Percentiles rank a stretch among this genome's conserved stretches.
phyloP scores from a whole-genome alignment of 192 early-diverging fungal species.

The Coemansia sp. region DNA sequence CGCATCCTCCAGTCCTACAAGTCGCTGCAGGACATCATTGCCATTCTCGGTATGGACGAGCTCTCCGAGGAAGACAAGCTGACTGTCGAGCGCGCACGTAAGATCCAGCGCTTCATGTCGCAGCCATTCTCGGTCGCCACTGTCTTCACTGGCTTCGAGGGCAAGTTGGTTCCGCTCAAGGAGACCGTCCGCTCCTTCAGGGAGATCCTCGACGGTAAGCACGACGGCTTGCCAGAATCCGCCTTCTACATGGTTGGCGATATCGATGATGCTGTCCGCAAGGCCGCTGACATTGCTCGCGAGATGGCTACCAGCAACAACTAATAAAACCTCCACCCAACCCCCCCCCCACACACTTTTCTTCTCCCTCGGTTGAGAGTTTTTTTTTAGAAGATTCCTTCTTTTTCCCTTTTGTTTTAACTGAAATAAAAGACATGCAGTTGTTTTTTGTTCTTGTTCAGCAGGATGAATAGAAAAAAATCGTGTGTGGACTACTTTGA shows the following conservation, averaged over 20 bases:
- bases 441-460: background rate
- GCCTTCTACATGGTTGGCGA: slow-evolving; percentile 99
- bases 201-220: slow-evolving; percentile 97
- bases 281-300: slow-evolving; percentile 82
- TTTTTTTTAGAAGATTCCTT: background rate
- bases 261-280: slow-evolving; percentile 89
- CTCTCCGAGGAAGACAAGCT: slow-evolving; percentile 98
- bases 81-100: slow-evolving; percentile 98
- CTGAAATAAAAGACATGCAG: background rate
- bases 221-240: slow-evolving; percentile 90
- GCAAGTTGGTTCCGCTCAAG: slow-evolving; percentile 83
- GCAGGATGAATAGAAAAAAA: background rate
- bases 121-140: slow-evolving; percentile 97
- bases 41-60: slow-evolving; percentile 99
- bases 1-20: slow-evolving; percentile 98
- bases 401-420: background rate
- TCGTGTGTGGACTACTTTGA: background rate
- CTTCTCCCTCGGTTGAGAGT: background rate
- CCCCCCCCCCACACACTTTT: background rate
- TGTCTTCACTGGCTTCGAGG: slow-evolving; percentile 97
- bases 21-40: slow-evolving; percentile 99
- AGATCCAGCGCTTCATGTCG: slow-evolving; percentile 99
- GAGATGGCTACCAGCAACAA: slow-evolving; percentile 58
- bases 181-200: slow-evolving; percentile 97
- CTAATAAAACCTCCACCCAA: background rate